These are phyloP conservation scores for Brassica cretica DNA, from an alignment of 345 rosid genomes.

Conservation along the genomic window DNA sequence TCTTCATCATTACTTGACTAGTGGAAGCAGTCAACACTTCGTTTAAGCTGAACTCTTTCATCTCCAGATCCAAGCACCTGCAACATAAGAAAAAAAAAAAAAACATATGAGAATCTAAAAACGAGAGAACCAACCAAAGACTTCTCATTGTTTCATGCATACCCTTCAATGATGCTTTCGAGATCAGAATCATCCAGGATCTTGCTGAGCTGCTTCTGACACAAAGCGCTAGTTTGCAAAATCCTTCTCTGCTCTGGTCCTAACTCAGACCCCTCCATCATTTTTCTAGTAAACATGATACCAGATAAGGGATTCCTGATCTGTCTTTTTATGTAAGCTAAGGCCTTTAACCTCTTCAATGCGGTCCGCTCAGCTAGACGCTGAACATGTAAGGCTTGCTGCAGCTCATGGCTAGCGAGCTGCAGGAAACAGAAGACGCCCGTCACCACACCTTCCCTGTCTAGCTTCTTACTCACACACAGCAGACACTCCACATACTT, in stretches of 20 bases:
- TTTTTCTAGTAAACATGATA: slow-evolving; percentile 63
- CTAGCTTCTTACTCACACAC: slow-evolving; percentile 80
- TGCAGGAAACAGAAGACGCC: slow-evolving; percentile 96
- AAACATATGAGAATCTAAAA: not conserved
- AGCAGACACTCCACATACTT: slow-evolving; percentile 79
- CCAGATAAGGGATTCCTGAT: slow-evolving; percentile 79
- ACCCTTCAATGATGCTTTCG: slow-evolving; percentile 84
- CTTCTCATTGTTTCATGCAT: slow-evolving; percentile 15
- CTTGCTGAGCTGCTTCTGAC: slow-evolving; percentile 82
- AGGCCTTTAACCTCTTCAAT: slow-evolving; percentile 62
- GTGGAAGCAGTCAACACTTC: slow-evolving; percentile 59
- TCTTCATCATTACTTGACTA: slow-evolving; percentile 72
- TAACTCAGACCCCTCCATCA: slow-evolving; percentile 75
- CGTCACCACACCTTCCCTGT: slow-evolving; percentile 66
- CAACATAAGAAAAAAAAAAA: not conserved
- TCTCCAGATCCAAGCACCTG: slow-evolving; percentile 82
- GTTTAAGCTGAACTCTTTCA: slow-evolving; percentile 64
- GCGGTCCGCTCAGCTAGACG: slow-evolving; percentile 81
- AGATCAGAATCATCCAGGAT: slow-evolving; percentile 84
- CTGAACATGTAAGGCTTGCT: slow-evolving; percentile 88
- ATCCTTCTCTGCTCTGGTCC: slow-evolving; percentile 70
- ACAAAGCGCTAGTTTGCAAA: slow-evolving; percentile 71
- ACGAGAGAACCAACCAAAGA: not conserved
- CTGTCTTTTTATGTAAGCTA: slow-evolving; percentile 85
- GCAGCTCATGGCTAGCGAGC: slow-evolving; percentile 90